Base-by-base conservation (phyloP, 2,329 filamentous ascomycete species). In the Sporothrix curviconia region DNA sequence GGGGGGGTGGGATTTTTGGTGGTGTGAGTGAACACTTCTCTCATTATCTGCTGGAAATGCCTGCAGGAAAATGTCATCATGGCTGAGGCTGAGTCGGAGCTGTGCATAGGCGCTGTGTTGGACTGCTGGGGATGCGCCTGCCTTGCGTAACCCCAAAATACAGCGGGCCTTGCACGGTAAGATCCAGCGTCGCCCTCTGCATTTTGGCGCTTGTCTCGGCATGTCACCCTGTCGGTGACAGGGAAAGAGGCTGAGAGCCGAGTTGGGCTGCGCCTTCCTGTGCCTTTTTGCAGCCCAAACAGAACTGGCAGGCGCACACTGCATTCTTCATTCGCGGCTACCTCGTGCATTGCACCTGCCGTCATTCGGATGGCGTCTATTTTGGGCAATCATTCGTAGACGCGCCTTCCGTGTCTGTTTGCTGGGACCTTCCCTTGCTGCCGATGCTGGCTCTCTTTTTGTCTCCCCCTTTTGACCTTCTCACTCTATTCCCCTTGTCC, bases 231-330 rank as follows among this genome's bases (percentile, higher is more conserved):
- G 7, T 22, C 32, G 47, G 32, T 6, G 12, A n/a, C 17, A 36
- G 19, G 11, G 12, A 36, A 25, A n/a, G 47, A 50, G 47, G 47
- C 47, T 50, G 47, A 50, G 24, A 14, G 30, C 15, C 12, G 24
- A 46, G 24, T 37, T 17, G 32, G 47, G 32, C 47, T 50, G 47
- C 47, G 47, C 47, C 47, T 50, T 50, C 47, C 19, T 50, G 47
- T 17, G 11, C 46, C n/a, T n/a, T 4, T 22, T 17, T 25, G 4
- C 17, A 9, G n/a, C n/a, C n/a, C n/a, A n/a, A n/a, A n/a, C n/a
- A 49, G 17, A 24, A 17, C 19, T 17, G 44, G 44, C 44, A 49
- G 44, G 44, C 44, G 30, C 44, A 17, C 30, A 36, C 34, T 49
- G 17, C 46, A 7, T n/a, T n/a, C 47, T 50, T 32, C 46, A 37